Percentiles rank a stretch among this genome's conserved stretches.
Evolutionary conservation across 805 yeast species (phyloP).

Genomic region (Metschnikowia cubensis): DNA sequence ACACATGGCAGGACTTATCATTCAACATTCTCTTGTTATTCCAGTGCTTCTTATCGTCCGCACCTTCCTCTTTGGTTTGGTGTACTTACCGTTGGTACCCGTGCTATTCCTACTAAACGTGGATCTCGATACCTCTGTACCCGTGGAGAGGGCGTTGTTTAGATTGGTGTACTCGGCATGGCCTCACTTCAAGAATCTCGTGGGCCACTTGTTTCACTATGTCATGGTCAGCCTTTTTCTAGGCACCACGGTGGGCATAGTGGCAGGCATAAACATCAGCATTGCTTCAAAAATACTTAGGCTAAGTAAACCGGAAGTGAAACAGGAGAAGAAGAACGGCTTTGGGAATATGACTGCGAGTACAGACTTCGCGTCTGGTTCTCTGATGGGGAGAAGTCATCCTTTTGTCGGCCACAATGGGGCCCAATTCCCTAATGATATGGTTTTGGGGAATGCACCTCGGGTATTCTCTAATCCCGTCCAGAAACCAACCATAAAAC

Average conservation of each 20-base stretch:
- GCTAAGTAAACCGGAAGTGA: not conserved
- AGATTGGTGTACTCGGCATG: constrained; percentile 6
- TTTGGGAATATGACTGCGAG: too few relatives aligned
- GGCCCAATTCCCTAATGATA: not conserved
- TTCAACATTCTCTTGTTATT: constrained; percentile 12
- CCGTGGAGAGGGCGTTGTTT: constrained; percentile 16
- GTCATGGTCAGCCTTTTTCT: constrained; percentile 15
- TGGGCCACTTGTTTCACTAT: constrained; percentile 13
- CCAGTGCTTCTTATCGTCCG: constrained; percentile 15
- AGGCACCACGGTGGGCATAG: constrained; percentile 15
- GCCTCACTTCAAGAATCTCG: constrained; percentile 14
- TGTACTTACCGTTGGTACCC: constrained; percentile 17
- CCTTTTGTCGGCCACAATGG: not conserved
- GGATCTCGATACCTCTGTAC: constrained; percentile 11
- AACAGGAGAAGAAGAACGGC: not conserved
- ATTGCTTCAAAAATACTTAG: constrained; percentile 7
- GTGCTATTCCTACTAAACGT: constrained; percentile 10
- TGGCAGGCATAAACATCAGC: constrained; percentile 16
- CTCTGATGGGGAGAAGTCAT: not conserved
- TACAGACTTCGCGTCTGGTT: not conserved
- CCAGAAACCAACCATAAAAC: not conserved
- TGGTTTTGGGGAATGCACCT: not conserved
- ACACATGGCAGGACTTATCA: constrained; percentile 5
- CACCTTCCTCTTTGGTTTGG: constrained; percentile 14
- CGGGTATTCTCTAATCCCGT: not conserved